phyloP scores from a whole-genome alignment of 305 asterid genomes.

The Fraxinus ornus region DNA sequence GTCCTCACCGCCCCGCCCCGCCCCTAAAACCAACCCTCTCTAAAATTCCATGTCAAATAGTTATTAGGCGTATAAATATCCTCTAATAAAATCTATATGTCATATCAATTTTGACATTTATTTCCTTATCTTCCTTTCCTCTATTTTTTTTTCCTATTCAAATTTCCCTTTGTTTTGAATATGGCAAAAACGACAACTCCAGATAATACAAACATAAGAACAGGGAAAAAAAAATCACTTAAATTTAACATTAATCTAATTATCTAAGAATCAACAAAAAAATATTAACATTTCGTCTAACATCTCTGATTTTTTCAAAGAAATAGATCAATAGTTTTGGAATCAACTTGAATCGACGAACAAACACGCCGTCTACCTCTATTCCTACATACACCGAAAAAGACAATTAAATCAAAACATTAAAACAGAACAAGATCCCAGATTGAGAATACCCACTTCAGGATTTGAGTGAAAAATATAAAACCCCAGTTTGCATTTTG shows the following conservation, averaged over 20 bases:
- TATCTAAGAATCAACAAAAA: not conserved
- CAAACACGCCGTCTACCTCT: constrained; percentile 25
- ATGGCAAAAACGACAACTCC: not conserved
- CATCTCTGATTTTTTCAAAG: not conserved
- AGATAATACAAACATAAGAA: not conserved
- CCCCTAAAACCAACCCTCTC: not conserved
- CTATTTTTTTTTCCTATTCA: not conserved
- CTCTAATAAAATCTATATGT: not conserved
- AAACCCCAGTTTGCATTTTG: constrained; percentile 26
- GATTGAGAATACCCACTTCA: constrained; percentile 14
- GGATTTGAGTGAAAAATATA: constrained; percentile 19
- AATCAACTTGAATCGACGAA: constrained; percentile 24
- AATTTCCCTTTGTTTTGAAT: not conserved
- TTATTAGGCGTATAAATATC: not conserved
- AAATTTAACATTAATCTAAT: not conserved
- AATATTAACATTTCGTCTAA: not conserved
- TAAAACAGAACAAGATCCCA: not conserved
- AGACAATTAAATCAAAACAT: constrained; percentile 8
- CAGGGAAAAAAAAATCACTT: not conserved
- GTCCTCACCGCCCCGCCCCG: too few relatives aligned
- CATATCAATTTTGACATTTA: not conserved
- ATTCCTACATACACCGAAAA: constrained; percentile 24
- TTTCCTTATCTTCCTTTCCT: not conserved
- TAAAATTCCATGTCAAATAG: not conserved
- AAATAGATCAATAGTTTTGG: not conserved